Percentiles rank a stretch among this genome's conserved stretches.
These are phyloP conservation scores for Vigna angularis DNA, from an alignment of 306 rosid genomes.

Conservation along the genomic window DNA sequence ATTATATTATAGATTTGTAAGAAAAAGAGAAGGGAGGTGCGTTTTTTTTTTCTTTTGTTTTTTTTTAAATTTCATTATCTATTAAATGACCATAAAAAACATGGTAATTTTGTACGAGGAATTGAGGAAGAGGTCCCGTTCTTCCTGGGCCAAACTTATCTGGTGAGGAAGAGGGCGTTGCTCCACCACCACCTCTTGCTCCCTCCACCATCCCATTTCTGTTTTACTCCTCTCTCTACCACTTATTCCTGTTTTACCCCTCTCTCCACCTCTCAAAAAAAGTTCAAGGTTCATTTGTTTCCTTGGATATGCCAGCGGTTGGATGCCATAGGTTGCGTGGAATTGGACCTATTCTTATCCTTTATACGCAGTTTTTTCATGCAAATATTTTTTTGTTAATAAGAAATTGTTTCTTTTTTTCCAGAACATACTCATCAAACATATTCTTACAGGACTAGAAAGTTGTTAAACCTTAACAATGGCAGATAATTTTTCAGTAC, in stretches of 20 bases:
- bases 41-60: background rate
- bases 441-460: background rate
- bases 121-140: background rate
- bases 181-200: too few species aligned
- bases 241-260: too few species aligned
- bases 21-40: too few species aligned
- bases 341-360: constrained; percentile 94
- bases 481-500: constrained; percentile 82
- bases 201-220: too few species aligned
- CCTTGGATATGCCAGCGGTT: constrained; percentile 70
- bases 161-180: too few species aligned
- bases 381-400: background rate
- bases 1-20: too few species aligned
- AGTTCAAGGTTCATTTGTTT: too few species aligned
- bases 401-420: background rate
- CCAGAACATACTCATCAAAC: background rate
- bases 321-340: constrained; percentile 90
- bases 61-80: background rate
- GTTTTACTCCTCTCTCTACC: too few species aligned
- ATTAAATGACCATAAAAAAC: background rate
- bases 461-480: constrained; percentile 54
- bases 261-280: too few species aligned
- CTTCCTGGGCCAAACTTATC: too few species aligned
- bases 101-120: background rate
- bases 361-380: constrained; percentile 2